Evolutionary conservation across 805 yeast species (phyloP), one percentile per base, ranked within the genome.

Genomic region (Kuraishia capsulata): DNA sequence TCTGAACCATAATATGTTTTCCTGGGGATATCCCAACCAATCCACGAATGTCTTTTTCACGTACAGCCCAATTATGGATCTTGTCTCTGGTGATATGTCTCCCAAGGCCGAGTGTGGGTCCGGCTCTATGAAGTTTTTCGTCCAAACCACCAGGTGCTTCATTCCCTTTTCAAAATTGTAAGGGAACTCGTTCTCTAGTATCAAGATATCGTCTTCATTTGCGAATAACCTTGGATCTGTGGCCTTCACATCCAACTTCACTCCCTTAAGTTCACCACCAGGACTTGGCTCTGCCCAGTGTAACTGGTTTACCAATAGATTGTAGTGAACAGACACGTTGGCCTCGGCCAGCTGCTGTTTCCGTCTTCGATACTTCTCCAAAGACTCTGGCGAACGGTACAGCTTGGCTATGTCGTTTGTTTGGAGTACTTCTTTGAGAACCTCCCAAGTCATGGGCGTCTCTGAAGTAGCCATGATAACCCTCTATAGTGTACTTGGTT

Each of bases 101-200:
- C 83, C 82, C n/a, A 58, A 45, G 1, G 50, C 56, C 14, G 75
- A 70, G 9, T 57, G 46, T 5, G 70, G 68, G 48, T 78, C 84
- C 3, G 71, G 57, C 10, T 65, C 68, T 39, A 83, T 67, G 11
- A 64, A 64, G 16, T 71, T 57, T 49, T 81, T 81, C 2, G 80
- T 66, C 90, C 92, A 83, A 1, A 78, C 66, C 33, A 84, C 70
- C 13, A 81, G 51, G 54, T 82, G 90, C 4, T 57, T 54, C 4
- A 80, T 66, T 32, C 64, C 64, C 0, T 51, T 44, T 28, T 67
- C 76, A 43, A 80, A 71, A 47, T 71, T 67, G 57, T 83, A 83
- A 0, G 88, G 88, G 56, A 78, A 83, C 43, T 76, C 78, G 52
- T 83, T 83, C 20, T 51, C 41, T 5, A 75, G 56, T 21, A 76